phyloP scores from a whole-genome alignment of 352 stramenopile genomes.

The Phytophthora parvispora region DNA sequence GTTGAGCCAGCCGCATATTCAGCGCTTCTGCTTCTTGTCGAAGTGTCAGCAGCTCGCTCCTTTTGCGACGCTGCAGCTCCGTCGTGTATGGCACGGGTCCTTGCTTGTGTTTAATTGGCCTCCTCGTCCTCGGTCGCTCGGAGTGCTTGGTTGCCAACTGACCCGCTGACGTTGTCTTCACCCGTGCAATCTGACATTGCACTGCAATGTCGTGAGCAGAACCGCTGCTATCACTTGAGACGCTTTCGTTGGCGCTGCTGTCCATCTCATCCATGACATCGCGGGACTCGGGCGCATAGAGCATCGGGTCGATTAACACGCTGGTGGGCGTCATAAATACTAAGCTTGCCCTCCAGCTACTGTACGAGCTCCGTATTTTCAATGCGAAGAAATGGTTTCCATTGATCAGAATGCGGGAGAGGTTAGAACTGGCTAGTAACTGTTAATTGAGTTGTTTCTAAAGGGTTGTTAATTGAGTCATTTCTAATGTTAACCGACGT shows the following conservation, averaged over 20 bases:
- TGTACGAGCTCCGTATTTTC: not conserved
- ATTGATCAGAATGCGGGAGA: not conserved
- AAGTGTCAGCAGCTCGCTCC: constrained; percentile 4
- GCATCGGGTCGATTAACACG: too few relatives aligned
- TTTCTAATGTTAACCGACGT: not conserved
- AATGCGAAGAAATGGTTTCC: not conserved
- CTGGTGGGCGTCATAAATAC: too few relatives aligned
- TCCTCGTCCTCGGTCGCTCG: not conserved
- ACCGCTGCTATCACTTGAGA: not conserved
- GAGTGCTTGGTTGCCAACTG: not conserved
- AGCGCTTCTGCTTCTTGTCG: constrained; percentile 8
- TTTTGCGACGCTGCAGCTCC: constrained; percentile 17
- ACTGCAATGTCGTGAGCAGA: too few relatives aligned
- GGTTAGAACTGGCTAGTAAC: too few relatives aligned
- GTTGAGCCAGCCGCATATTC: not conserved
- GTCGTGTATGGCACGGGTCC: constrained; percentile 15
- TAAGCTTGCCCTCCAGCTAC: too few relatives aligned
- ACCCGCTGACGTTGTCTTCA: not conserved
- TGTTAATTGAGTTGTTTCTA: not conserved
- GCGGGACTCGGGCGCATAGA: not conserved
- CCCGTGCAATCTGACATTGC: too few relatives aligned
- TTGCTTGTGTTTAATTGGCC: too few relatives aligned
- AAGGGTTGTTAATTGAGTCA: not conserved
- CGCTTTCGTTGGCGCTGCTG: not conserved
- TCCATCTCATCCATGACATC: not conserved